These are phyloP conservation scores for Ophiostoma fasciatum DNA, from an alignment of 2,329 filamentous ascomycete species.

Conservation along the genomic window DNA sequence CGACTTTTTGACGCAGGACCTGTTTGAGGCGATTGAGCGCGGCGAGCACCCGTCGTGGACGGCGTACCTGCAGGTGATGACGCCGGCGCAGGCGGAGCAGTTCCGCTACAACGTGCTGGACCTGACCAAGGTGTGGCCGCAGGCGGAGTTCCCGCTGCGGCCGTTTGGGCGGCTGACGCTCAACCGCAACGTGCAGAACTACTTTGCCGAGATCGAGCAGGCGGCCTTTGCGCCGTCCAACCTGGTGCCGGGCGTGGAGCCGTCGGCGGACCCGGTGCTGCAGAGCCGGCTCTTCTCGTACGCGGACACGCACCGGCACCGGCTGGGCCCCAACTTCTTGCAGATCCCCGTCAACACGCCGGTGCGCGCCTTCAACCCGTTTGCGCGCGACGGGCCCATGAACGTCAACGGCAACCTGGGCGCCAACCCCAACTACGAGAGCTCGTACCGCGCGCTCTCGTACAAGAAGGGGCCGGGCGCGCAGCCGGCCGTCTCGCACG, in stretches of 20 bases:
- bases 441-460: slow-evolving; percentile 30
- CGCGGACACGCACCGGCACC: slow-evolving; percentile 47
- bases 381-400: slow-evolving; percentile 61
- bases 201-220: slow-evolving; percentile 57
- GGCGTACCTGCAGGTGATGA: slow-evolving; percentile 47
- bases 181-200: slow-evolving; percentile 50
- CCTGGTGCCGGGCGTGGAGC: slow-evolving; percentile 47
- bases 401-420: slow-evolving; percentile 51
- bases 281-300: slow-evolving; percentile 47
- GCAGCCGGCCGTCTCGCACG: slow-evolving; percentile 26
- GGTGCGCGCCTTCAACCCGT: slow-evolving; percentile 45
- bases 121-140: slow-evolving; percentile 55
- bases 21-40: slow-evolving; percentile 46
- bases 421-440: slow-evolving; percentile 42
- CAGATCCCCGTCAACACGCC: slow-evolving; percentile 48
- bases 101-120: slow-evolving; percentile 53
- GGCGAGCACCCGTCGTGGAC: slow-evolving; percentile 50
- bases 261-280: slow-evolving; percentile 47
- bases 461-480: slow-evolving; percentile 24
- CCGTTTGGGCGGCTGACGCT: slow-evolving; percentile 48
- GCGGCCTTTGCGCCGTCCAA: slow-evolving; percentile 50
- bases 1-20: slow-evolving; percentile 47
- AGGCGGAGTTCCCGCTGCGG: slow-evolving; percentile 44
- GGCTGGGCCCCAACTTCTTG: slow-evolving; percentile 48
- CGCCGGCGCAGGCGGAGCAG: slow-evolving; percentile 44